Evolutionary conservation across 495 filamentous ascomycete genomes (phyloP), one percentile per base, ranked within the genome.

Genomic region (Podospora fimiseda): DNA sequence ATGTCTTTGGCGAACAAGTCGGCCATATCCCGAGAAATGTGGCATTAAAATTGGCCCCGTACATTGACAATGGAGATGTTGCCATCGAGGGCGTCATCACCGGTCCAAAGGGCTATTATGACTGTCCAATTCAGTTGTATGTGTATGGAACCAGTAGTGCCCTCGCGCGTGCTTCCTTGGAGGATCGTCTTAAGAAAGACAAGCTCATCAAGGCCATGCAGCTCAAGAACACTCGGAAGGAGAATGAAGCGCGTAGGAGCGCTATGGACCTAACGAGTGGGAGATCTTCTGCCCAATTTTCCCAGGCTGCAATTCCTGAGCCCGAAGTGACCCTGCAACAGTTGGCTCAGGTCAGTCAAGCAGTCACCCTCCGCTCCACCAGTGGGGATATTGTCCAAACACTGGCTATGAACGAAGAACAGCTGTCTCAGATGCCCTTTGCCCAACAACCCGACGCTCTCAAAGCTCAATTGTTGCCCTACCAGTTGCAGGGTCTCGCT

Each of bases 401-500:
- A 47, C 71, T 92, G 21, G 80, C 85, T 0, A 84, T 90, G 65
- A 77, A 79, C 42, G 89, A 95, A 63, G 77, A 85, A 5, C 76
- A 81, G 7, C 69, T 96, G 36, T 78, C 78, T 1, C 78, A 81
- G 36, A 82, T 95, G 81, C 88, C 89, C 11, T 80, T 80, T 74
- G 87, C 83, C 1, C 61, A 78, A 2, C 84, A 84, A 53, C 91
- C 91, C 0, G 60, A 71, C 8, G 69, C 66, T 13, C 69, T 96
- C 27, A 60, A 73, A 15, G 87, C 89, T 0, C 64, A 78, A 39
- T 67, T 96, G 22, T 76, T 95, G 39, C 85, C 87, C 4, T 93
- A 92, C 61, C 91, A 96, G 59, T 83, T 87, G 8, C 83, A 90
- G 68, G 90, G 89, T 7, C 75, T 96, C 22, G 83, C 81, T 39